Percentiles rank a stretch among this genome's conserved stretches.
Conservation (phyloP, 108 stramenopile genomes). For the Licmophora abbreviata region DNA sequence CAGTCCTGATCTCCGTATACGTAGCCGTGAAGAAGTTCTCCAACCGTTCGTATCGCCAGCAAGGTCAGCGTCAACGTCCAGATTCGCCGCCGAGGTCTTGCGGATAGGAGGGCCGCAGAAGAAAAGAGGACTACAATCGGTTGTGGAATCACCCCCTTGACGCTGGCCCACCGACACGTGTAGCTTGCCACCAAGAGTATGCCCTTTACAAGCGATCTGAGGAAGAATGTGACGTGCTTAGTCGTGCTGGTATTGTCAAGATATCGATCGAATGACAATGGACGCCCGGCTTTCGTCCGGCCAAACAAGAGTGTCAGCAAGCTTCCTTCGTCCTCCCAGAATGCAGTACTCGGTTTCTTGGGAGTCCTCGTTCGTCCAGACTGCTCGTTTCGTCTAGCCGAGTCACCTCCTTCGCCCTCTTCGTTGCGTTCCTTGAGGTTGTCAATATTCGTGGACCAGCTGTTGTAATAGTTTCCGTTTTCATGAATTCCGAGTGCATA, state of each 20-base stretch:
- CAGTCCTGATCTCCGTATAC: conserved; percentile 52
- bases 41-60: conserved; percentile 43
- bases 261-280: too few species aligned
- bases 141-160: conserved; percentile 55
- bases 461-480: conserved; percentile 22
- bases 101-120: conserved; percentile 26
- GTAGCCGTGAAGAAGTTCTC: conserved; percentile 60
- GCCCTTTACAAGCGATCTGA: conserved; percentile 2
- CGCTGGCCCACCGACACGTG: conserved; percentile 61
- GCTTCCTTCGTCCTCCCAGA: conserved; percentile 34
- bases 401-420: background rate
- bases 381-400: background rate
- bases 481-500: conserved; percentile 23
- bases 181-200: conserved; percentile 3
- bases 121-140: conserved; percentile 50
- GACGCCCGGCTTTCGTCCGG: conserved; percentile 5
- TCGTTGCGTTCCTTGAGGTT: conserved; percentile 5
- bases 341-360: conserved; percentile 2
- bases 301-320: conserved; percentile 22
- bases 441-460: conserved; percentile 19
- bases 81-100: conserved; percentile 28
- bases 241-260: too few species aligned
- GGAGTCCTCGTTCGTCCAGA: too few species aligned
- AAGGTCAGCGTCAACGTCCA: conserved; percentile 31
- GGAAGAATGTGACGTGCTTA: background rate